Evolutionary conservation across 768 basidiomycete genomes (phyloP).

Genomic region (Paxillus involutus): DNA sequence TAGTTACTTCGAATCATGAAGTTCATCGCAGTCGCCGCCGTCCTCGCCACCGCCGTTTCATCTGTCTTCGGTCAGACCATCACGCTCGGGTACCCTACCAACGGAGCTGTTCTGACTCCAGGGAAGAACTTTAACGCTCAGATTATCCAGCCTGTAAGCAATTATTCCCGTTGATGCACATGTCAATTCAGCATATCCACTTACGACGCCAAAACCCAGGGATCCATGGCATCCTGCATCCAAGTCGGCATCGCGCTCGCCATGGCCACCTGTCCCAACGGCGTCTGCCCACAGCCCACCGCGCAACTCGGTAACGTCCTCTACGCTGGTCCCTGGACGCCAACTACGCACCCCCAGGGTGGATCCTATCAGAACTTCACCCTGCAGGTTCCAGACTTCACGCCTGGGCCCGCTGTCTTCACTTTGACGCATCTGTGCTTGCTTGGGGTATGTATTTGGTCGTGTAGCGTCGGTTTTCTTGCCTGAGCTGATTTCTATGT

Average conservation of each 20-base stretch:
- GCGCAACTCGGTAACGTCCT: constrained; percentile 23
- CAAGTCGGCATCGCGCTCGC: constrained; percentile 34
- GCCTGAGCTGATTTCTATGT: too few relatives aligned
- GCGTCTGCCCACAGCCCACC: constrained; percentile 21
- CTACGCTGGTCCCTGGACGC: constrained; percentile 29
- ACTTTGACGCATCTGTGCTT: constrained; percentile 30
- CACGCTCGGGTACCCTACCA: constrained; percentile 19
- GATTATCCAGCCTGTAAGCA: constrained; percentile 22
- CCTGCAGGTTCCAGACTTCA: constrained; percentile 7
- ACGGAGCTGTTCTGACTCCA: constrained; percentile 13
- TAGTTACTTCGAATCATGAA: constrained; percentile 13
- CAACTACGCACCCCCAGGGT: constrained; percentile 12
- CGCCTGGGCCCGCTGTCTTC: constrained; percentile 25
- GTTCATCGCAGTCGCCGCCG: constrained; percentile 1
- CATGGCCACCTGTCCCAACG: constrained; percentile 17
- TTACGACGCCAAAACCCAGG: constrained; percentile 5
- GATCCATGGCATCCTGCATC: constrained; percentile 14
- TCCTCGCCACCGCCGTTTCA: constrained; percentile 5
- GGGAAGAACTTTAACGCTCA: constrained; percentile 21
- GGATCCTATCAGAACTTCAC: constrained; percentile 31
- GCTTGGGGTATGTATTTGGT: constrained; percentile 21
- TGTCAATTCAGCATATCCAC: neutral
- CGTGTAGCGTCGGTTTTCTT: neutral
- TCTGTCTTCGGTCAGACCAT: constrained; percentile 29
- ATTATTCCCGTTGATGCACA: neutral